Evolutionary conservation across 2,329 filamentous ascomycete species (phyloP).

Genomic region (Clonostachys chloroleuca): DNA sequence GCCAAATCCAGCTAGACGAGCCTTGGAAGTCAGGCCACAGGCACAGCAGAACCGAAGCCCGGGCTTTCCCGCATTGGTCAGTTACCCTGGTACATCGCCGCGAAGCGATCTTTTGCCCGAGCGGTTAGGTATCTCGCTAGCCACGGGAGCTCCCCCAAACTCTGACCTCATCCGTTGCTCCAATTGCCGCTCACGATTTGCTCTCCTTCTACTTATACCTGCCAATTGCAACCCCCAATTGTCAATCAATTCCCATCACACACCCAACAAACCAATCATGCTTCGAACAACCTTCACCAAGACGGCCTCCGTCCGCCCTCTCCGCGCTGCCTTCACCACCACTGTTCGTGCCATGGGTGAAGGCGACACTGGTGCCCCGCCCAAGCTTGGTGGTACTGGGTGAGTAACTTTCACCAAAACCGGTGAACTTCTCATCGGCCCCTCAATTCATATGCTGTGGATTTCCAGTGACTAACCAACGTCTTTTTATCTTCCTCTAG

Average conservation of each 20-base stretch:
- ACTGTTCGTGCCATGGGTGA: conserved; percentile 60
- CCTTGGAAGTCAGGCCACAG: background rate
- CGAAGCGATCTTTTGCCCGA: no score
- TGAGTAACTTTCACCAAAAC: conserved; percentile 26
- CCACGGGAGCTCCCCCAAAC: background rate
- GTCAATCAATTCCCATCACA: conserved; percentile 5
- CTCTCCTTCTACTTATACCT: conserved; percentile 1
- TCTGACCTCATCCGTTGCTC: conserved; percentile 1
- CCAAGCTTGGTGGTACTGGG: conserved; percentile 47
- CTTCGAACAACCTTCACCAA: conserved; percentile 60
- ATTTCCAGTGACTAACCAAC: background rate
- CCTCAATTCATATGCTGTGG: background rate
- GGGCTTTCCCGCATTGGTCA: background rate
- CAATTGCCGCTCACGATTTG: conserved; percentile 1
- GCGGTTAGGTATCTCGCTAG: background rate
- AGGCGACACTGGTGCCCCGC: conserved; percentile 64
- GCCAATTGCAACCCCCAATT: conserved; percentile 1
- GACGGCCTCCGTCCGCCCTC: conserved; percentile 47
- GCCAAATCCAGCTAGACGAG: background rate
- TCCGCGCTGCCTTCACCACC: conserved; percentile 56
- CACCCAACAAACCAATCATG: conserved; percentile 41
- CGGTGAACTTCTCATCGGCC: no score
- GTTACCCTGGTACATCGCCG: no score
- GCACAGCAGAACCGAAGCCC: background rate
- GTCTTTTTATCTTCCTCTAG: conserved; percentile 35